A percentile compares a stretch with the other conserved stretches of the same genome.
Evolutionary conservation across 2,329 filamentous ascomycete genomes (phyloP).

Genomic region (Claviceps paspali): DNA sequence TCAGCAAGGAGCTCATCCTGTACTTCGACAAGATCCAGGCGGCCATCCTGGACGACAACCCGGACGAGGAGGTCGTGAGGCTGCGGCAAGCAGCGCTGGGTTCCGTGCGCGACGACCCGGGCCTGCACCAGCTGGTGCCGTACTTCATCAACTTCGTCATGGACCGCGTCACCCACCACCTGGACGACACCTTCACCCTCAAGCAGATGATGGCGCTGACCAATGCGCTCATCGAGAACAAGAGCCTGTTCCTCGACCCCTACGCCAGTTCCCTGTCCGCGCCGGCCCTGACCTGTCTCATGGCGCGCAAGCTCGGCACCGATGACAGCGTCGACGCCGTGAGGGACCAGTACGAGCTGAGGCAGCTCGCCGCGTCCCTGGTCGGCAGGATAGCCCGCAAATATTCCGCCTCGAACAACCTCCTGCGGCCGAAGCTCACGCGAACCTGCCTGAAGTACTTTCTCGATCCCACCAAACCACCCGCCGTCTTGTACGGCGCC

Average conservation of each 20-base stretch:
- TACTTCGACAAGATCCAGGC: constrained; percentile 94
- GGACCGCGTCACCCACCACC: constrained; percentile 86
- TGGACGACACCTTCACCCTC: constrained; percentile 79
- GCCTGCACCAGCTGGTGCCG: constrained; percentile 85
- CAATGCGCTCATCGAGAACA: constrained; percentile 70
- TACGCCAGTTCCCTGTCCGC: constrained; percentile 57
- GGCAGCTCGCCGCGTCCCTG: constrained; percentile 71
- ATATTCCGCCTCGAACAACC: constrained; percentile 66
- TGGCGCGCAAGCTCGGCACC: constrained; percentile 58
- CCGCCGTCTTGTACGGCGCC: constrained; percentile 78
- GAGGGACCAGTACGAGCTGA: constrained; percentile 59
- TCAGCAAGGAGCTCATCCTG: constrained; percentile 88
- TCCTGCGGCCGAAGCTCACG: constrained; percentile 74
- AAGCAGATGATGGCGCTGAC: constrained; percentile 87
- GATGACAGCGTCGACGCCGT: constrained; percentile 35
- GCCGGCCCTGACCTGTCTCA: constrained; percentile 78
- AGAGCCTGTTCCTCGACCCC: constrained; percentile 54
- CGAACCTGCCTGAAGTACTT: constrained; percentile 89
- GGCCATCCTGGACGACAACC: constrained; percentile 75
- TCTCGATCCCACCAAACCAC: constrained; percentile 69
- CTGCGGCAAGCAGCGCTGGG: constrained; percentile 74
- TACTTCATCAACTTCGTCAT: constrained; percentile 95
- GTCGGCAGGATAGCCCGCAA: constrained; percentile 66
- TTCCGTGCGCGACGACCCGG: constrained; percentile 75
- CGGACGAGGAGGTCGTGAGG: constrained; percentile 56